Percentiles rank a stretch among this genome's conserved stretches.
These are phyloP conservation scores for Salvia sclarea DNA, from an alignment of 305 asterid species.

Conservation along the genomic window DNA sequence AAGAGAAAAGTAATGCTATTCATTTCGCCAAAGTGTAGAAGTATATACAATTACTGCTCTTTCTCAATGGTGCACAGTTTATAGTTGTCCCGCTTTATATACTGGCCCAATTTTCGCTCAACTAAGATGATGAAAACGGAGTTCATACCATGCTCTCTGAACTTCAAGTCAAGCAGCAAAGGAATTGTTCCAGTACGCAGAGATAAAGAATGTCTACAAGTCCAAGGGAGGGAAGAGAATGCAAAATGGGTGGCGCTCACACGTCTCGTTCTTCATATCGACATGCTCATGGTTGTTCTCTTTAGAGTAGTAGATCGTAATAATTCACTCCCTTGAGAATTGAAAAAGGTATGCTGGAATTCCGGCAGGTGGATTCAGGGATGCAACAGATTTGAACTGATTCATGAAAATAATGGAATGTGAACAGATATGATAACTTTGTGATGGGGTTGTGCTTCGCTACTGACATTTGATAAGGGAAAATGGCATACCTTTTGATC, in stretches of 20 bases:
- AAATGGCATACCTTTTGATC: slow-evolving; percentile 57
- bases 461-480: slow-evolving; percentile 1
- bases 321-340: slow-evolving; percentile 37
- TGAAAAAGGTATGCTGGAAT: slow-evolving; percentile 50
- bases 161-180: not conserved
- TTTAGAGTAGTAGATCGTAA: slow-evolving; percentile 18
- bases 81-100: not conserved
- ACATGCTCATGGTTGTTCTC: not conserved
- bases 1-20: not conserved
- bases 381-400: slow-evolving; percentile 63
- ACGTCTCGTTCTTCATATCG: not conserved
- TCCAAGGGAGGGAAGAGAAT: too few species aligned
- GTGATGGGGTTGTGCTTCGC: not conserved
- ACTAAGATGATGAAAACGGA: not conserved
- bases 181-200: not conserved
- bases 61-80: not conserved
- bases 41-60: slow-evolving; percentile 17
- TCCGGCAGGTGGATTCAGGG: slow-evolving; percentile 44
- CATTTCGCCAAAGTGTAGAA: not conserved
- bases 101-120: slow-evolving; percentile 13
- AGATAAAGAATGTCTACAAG: not conserved
- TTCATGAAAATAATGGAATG: slow-evolving; percentile 25
- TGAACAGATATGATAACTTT: slow-evolving; percentile 12
- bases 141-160: not conserved
- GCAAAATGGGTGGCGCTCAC: too few species aligned